Percentiles rank a stretch among this genome's conserved stretches.
phyloP scores from a whole-genome alignment of 78 protist genomes.

The Tieghemostelium lacteum region DNA sequence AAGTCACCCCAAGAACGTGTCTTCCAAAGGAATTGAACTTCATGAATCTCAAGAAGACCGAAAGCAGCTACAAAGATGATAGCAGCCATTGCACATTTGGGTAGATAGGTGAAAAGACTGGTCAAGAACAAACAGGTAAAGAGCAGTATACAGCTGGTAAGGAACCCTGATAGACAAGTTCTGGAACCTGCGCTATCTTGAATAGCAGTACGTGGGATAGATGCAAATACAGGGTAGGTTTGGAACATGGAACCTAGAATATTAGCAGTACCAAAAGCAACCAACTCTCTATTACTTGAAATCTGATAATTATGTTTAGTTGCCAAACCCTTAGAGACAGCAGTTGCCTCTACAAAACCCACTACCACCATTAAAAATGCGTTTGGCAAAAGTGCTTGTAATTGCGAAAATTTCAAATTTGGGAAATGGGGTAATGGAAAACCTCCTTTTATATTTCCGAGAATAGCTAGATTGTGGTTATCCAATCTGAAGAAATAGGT shows the following conservation, averaged over 20 bases:
- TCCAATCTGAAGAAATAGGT: conserved; percentile 3
- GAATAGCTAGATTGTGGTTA: conserved; percentile 1
- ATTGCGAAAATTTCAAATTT: background rate
- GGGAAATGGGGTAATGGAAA: conserved; percentile 66
- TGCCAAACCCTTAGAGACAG: conserved; percentile 67
- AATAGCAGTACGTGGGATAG: conserved; percentile 66
- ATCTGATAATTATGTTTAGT: conserved; percentile 72
- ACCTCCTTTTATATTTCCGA: conserved; percentile 41
- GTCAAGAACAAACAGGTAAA: conserved; percentile 71
- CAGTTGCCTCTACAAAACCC: conserved; percentile 81
- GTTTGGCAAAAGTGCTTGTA: conserved; percentile 38
- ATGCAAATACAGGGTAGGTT: conserved; percentile 62
- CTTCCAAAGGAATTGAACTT: conserved; percentile 75
- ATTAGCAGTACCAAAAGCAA: conserved; percentile 77
- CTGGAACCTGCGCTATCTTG: conserved; percentile 70
- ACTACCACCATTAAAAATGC: conserved; percentile 54
- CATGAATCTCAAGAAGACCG: conserved; percentile 77
- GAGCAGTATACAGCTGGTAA: conserved; percentile 24
- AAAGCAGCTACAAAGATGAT: conserved; percentile 79
- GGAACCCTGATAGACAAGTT: conserved; percentile 59
- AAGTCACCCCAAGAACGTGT: conserved; percentile 73
- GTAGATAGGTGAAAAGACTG: conserved; percentile 41
- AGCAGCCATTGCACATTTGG: conserved; percentile 62
- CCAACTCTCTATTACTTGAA: conserved; percentile 73
- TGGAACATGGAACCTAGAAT: conserved; percentile 65